A percentile compares a stretch with the other conserved stretches of the same genome.
These are phyloP conservation scores for Malassezia brasiliensis DNA, from an alignment of 1,284 basidiomycete species.

Conservation along the genomic window DNA sequence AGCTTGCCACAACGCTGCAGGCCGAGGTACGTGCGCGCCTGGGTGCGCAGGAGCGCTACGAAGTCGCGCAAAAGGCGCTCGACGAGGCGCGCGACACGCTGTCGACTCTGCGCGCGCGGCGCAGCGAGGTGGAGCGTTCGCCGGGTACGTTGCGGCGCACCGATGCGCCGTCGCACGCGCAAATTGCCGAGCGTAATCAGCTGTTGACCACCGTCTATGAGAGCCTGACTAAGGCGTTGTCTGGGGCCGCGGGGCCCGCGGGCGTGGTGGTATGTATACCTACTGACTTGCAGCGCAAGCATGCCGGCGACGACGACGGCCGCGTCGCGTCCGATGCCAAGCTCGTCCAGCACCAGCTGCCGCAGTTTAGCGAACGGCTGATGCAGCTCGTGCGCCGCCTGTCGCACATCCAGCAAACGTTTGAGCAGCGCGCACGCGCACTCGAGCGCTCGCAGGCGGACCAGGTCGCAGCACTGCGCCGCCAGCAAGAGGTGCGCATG, in stretches of 20 bases:
- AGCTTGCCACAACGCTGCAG: constrained; percentile 33
- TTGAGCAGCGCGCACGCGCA: constrained; percentile 75
- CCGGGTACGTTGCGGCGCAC: neutral
- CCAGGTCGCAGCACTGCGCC: constrained; percentile 65
- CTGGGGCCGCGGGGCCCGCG: constrained; percentile 66
- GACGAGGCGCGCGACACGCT: constrained; percentile 22
- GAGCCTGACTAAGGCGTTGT: constrained; percentile 69
- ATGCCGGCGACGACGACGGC: neutral
- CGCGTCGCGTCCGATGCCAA: constrained; percentile 19
- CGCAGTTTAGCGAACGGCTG: constrained; percentile 88
- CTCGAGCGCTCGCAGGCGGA: constrained; percentile 64
- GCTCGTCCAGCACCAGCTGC: constrained; percentile 68
- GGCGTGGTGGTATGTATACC: constrained; percentile 57
- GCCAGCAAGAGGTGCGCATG: constrained; percentile 79
- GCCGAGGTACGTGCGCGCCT: constrained; percentile 32
- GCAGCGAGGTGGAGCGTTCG: constrained; percentile 15
- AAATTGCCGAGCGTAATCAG: constrained; percentile 54
- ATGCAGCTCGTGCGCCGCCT: constrained; percentile 73
- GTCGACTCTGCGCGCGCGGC: constrained; percentile 9
- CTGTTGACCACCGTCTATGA: constrained; percentile 55
- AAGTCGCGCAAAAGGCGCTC: constrained; percentile 28
- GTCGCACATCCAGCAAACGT: constrained; percentile 69
- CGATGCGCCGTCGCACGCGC: constrained; percentile 9
- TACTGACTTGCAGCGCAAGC: neutral
- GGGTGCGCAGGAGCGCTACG: constrained; percentile 39